Evolutionary conservation across 768 basidiomycete species (phyloP), one percentile per base, ranked within the genome.

Genomic region (Coprinellus micaceus): DNA sequence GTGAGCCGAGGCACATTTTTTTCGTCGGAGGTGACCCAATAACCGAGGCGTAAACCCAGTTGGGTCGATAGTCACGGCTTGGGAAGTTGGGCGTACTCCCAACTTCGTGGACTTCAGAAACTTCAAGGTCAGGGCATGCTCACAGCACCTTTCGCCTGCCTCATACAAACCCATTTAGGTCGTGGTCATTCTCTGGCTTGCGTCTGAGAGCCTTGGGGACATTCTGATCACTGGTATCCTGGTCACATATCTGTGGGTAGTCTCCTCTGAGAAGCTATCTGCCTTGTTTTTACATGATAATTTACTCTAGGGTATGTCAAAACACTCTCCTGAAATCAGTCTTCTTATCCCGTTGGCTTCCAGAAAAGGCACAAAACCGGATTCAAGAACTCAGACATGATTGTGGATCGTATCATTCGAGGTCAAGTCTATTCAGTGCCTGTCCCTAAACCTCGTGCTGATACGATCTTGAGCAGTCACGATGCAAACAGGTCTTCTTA

Each of bases 391-490:
- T 63, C 62, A 9, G 64, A 67, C 37, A 28, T 60, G 21, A 61
- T 66, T 52, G 58, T 66, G 19, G 66, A 67, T 41, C 64, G 62
- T 22, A 61, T 65, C 51, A 60, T 67, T 39, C 57, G 66, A 54
- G 40, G 66, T 65, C 19, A 19, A 37, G 58, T 58, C 0, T n/a
- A 25, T 22, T 46, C 25, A 21, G 33, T 7, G 10, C 36, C 25
- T 28, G 12, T 9, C 21, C 19, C 17, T 22, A 22, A 17, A 26
- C 9, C 7, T 19, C 44, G 17, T 52, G 13, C 12, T 24, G 17
- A 21, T 37, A 21, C 22, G 29, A 12, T 13, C 13, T 11, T 37
- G 9, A 37, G 10, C 25, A 67, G 66, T 67, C n/a, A 63, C 62
- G 21, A 58, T 63, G 21, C 64, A 65, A 56, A 66, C 66, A 2